A percentile compares a stretch with the other conserved stretches of the same genome.
Conservation (phyloP, 164 flowering plant genomes). For the Tinospora cordifolia region DNA sequence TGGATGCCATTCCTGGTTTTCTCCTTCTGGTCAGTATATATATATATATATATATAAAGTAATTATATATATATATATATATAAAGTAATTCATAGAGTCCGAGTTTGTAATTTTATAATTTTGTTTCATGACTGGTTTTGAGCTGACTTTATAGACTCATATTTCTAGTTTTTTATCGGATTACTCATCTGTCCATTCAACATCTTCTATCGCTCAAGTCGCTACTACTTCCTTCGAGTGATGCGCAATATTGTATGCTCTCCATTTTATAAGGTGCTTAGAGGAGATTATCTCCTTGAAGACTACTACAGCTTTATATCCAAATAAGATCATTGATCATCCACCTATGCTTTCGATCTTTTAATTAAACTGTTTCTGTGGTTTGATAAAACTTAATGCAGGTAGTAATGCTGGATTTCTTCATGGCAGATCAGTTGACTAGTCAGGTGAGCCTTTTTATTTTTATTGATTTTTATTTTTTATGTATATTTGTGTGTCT, state of each 20-base stretch:
- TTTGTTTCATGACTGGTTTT: background rate
- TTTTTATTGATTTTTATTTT: too few relatives aligned
- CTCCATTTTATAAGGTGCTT: conserved; percentile 89
- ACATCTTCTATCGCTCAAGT: conserved; percentile 75
- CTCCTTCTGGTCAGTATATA: conserved; percentile 51
- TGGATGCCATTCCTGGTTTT: conserved; percentile 78
- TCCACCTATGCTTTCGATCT: background rate
- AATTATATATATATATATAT: too few relatives aligned
- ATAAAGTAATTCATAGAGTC: too few relatives aligned
- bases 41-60: too few relatives aligned
- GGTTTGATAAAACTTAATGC: conserved; percentile 6
- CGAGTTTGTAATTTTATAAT: too few relatives aligned
- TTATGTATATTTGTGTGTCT: background rate
- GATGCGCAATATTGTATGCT: conserved; percentile 74
- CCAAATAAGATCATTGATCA: background rate
- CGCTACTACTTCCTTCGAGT: conserved; percentile 74
- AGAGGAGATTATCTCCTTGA: background rate
- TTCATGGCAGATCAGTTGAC: conserved; percentile 99
- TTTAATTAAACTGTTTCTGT: background rate
- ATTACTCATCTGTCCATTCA: conserved; percentile 73
- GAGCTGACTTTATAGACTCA: background rate
- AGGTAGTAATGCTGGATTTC: conserved; percentile 93
- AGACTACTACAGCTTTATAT: too few relatives aligned
- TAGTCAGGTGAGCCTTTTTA: conserved; percentile 71
- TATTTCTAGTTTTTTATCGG: conserved; percentile 41